Evolutionary conservation across 768 basidiomycete genomes (phyloP).

Genomic region (Tylopilus rubrobrunneus): DNA sequence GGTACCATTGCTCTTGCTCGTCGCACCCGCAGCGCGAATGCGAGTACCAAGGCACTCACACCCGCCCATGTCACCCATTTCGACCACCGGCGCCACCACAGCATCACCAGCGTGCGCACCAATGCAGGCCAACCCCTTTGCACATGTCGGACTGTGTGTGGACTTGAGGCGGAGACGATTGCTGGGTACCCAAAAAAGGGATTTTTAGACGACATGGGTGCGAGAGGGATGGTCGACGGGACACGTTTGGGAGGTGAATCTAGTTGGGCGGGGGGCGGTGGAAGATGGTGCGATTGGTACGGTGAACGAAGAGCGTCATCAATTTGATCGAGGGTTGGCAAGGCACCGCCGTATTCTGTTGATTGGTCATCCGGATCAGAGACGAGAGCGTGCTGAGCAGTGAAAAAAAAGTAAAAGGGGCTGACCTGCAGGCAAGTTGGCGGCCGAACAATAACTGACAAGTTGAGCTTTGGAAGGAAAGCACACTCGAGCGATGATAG

Average conservation of each 20-base stretch:
- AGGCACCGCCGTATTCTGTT: slow-evolving; percentile 65
- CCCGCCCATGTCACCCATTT: slow-evolving; percentile 29
- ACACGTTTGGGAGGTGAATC: neutral
- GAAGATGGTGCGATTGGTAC: slow-evolving; percentile 3
- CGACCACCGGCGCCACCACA: slow-evolving; percentile 70
- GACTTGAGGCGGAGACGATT: slow-evolving; percentile 24
- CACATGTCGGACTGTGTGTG: slow-evolving; percentile 51
- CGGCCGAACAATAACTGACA: slow-evolving; percentile 48
- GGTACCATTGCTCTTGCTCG: neutral
- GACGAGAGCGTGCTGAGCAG: neutral
- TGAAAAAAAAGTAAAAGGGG: neutral
- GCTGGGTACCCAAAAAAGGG: slow-evolving; percentile 77
- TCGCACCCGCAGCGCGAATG: slow-evolving; percentile 16
- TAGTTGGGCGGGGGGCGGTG: neutral
- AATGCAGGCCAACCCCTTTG: slow-evolving; percentile 70
- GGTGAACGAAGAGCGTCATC: slow-evolving; percentile 42
- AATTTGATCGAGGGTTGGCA: slow-evolving; percentile 48
- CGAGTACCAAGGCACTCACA: slow-evolving; percentile 31
- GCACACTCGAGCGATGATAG: slow-evolving; percentile 58
- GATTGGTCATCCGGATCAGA: slow-evolving; percentile 19
- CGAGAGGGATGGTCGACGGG: slow-evolving; percentile 25
- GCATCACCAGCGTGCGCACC: slow-evolving; percentile 50
- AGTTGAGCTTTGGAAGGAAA: slow-evolving; percentile 59
- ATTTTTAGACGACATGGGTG: slow-evolving; percentile 59
- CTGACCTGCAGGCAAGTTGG: slow-evolving; percentile 49